Conservation (phyloP, 306 rosid species). For the Vicia faba region DNA sequence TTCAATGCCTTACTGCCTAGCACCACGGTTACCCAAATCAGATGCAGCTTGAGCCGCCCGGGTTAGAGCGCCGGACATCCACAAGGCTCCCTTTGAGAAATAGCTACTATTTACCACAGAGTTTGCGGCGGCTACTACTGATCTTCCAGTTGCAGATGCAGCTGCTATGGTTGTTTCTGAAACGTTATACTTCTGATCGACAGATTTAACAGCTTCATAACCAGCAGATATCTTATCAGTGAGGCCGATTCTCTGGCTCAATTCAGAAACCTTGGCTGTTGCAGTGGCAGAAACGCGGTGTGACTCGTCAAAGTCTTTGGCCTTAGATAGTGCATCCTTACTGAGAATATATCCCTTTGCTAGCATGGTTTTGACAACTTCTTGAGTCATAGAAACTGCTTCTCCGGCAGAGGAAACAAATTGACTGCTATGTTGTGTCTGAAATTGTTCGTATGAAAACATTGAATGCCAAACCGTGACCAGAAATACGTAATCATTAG, state of each 20-base stretch:
- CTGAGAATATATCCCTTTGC: conserved; percentile 78
- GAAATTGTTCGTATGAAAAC: conserved; percentile 25
- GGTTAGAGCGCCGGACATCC: conserved; percentile 71
- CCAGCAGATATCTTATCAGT: conserved; percentile 64
- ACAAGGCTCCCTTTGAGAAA: conserved; percentile 82
- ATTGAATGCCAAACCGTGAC: not conserved
- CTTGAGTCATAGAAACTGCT: conserved; percentile 73
- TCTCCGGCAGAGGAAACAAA: conserved; percentile 73
- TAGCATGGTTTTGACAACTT: conserved; percentile 81
- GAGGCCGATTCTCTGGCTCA: conserved; percentile 78
- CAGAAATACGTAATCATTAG: conserved; percentile 17
- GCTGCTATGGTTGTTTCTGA: conserved; percentile 69
- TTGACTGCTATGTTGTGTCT: conserved; percentile 50
- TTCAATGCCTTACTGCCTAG: conserved; percentile 42
- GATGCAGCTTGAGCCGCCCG: conserved; percentile 67
- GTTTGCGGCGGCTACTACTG: conserved; percentile 74
- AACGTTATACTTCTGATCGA: conserved; percentile 71
- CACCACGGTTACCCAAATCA: conserved; percentile 63
- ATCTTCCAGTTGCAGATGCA: conserved; percentile 70
- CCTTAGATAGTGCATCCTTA: conserved; percentile 73
- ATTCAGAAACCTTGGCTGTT: conserved; percentile 71
- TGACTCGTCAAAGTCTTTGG: conserved; percentile 75
- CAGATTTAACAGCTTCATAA: conserved; percentile 57
- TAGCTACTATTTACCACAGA: conserved; percentile 68
- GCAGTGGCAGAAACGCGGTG: conserved; percentile 73